Evolutionary conservation across 2,329 filamentous ascomycete species (phyloP), one percentile per base, ranked within the genome.

Genomic region (Magnaporthiopsis poae): DNA sequence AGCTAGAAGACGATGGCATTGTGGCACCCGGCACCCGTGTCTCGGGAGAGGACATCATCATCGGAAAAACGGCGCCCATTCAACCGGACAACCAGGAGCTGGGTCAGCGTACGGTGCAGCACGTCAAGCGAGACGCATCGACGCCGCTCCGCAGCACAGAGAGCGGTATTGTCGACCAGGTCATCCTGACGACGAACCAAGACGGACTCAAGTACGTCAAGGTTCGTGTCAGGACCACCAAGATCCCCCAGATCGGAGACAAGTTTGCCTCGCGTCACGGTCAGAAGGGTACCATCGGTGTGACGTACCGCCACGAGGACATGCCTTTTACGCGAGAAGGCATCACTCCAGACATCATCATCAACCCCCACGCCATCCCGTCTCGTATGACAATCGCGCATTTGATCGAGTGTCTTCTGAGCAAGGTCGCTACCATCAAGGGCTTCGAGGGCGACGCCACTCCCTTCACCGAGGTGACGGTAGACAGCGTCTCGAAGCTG

Each of bases 341-440:
- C 73, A 86, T 99, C 65, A 90, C 90, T 0, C 95, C 96, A 0
- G 96, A 99, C 78, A 84, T 99, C 69, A 97, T 99, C 78, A 98
- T 99, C 83, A 99, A 99, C 78, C 95, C 95, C 0, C 95, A 99
- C 84, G 96, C 95, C 75, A 99, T 99, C 85, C 95, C 95, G 0
- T 99, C 95, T 66, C 95, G 95, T 86, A 99, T 99, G 95, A 99
- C 96, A 2, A 99, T 99, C 88, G 95, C 95, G 73, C 95, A 99
- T 84, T 93, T 99, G 86, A 96, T 99, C 76, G 95, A 99, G 82
- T 99, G 95, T 84, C 85, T 98, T 72, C 86, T 99, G 67, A 96
- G 92, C 77, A 99, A 99, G 77, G 95, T 99, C 52, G 92, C 92
- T 1, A 91, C 95, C 2, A 84, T 99, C 29, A 91, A 93, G 78